phyloP scores from a whole-genome alignment of 306 rosid genomes.

The Quercus agrifolia region DNA sequence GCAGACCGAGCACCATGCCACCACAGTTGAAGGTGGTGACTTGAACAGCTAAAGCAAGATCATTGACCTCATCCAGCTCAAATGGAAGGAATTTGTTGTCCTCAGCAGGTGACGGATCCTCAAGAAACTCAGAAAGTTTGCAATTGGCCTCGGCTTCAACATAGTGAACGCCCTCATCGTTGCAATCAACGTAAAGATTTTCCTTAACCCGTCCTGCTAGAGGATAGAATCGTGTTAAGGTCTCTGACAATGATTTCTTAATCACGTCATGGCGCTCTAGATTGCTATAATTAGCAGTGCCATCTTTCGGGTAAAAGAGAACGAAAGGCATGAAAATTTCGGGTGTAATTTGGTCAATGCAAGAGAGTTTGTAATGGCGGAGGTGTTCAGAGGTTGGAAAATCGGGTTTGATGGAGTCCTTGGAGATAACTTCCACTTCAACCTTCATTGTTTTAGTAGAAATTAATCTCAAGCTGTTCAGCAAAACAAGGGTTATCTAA shows the following conservation, averaged over 20 bases:
- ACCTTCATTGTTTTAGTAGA: slow-evolving; percentile 5
- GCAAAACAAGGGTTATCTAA: too few relatives aligned
- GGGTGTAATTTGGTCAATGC: slow-evolving; percentile 50
- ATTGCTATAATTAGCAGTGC: neutral
- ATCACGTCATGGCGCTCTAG: slow-evolving; percentile 12
- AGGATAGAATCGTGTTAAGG: slow-evolving; percentile 35
- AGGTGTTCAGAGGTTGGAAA: slow-evolving; percentile 39
- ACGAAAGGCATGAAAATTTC: slow-evolving; percentile 23
- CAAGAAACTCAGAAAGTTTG: slow-evolving; percentile 28
- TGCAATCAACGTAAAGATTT: slow-evolving; percentile 31
- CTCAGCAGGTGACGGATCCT: slow-evolving; percentile 31
- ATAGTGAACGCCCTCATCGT: slow-evolving; percentile 44
- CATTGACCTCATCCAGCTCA: slow-evolving; percentile 28
- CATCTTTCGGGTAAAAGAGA: slow-evolving; percentile 27
- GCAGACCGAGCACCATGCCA: slow-evolving; percentile 47
- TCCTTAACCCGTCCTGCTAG: slow-evolving; percentile 37
- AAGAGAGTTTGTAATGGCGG: slow-evolving; percentile 39
- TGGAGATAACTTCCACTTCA: slow-evolving; percentile 27
- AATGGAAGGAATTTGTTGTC: slow-evolving; percentile 44
- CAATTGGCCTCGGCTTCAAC: slow-evolving; percentile 34
- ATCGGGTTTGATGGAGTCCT: slow-evolving; percentile 34
- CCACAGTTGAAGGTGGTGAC: slow-evolving; percentile 49
- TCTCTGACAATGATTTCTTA: slow-evolving; percentile 44
- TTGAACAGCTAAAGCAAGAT: slow-evolving; percentile 41
- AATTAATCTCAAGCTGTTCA: too few relatives aligned